Evolutionary conservation across 768 basidiomycete genomes (phyloP).

Genomic region (Mycena venus): DNA sequence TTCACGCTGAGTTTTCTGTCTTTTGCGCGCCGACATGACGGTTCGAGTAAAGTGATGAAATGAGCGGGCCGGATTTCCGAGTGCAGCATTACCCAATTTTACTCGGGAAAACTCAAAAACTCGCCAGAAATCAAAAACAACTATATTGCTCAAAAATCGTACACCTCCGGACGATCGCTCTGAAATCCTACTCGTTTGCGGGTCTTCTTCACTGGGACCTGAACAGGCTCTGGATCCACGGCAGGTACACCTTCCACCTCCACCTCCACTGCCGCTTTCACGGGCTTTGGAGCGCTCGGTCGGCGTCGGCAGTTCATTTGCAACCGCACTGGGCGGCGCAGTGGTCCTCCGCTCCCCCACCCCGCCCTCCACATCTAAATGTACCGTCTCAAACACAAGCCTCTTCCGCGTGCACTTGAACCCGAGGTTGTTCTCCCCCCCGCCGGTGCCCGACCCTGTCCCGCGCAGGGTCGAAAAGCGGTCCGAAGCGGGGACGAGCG

Average conservation of each 20-base stretch:
- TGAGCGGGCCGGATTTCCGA: no score
- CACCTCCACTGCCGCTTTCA: slow-evolving; percentile 57
- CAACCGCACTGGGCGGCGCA: slow-evolving; percentile 50
- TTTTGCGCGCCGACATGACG: slow-evolving; percentile 38
- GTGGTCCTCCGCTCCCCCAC: slow-evolving; percentile 81
- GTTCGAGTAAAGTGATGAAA: not conserved
- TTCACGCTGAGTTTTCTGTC: slow-evolving; percentile 35
- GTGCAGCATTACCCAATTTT: no score
- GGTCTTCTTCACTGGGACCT: slow-evolving; percentile 52
- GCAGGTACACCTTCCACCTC: slow-evolving; percentile 53
- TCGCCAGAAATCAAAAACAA: not conserved
- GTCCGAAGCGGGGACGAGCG: slow-evolving; percentile 84
- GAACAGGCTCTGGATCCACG: slow-evolving; percentile 7
- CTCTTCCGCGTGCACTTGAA: slow-evolving; percentile 93
- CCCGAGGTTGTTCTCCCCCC: slow-evolving; percentile 96
- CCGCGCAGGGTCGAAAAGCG: slow-evolving; percentile 89
- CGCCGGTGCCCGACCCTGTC: slow-evolving; percentile 57
- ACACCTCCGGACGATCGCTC: slow-evolving; percentile 77
- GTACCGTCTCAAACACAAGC: slow-evolving; percentile 91
- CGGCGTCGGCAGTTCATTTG: slow-evolving; percentile 22
- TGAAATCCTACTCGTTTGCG: slow-evolving; percentile 81
- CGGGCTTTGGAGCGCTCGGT: slow-evolving; percentile 16
- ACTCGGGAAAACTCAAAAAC: no score
- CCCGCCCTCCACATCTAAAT: slow-evolving; percentile 90
- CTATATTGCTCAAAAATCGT: slow-evolving; percentile 70